Evolutionary conservation across 1,284 basidiomycete species (phyloP).

Genomic region (Volvariella volvacea): DNA sequence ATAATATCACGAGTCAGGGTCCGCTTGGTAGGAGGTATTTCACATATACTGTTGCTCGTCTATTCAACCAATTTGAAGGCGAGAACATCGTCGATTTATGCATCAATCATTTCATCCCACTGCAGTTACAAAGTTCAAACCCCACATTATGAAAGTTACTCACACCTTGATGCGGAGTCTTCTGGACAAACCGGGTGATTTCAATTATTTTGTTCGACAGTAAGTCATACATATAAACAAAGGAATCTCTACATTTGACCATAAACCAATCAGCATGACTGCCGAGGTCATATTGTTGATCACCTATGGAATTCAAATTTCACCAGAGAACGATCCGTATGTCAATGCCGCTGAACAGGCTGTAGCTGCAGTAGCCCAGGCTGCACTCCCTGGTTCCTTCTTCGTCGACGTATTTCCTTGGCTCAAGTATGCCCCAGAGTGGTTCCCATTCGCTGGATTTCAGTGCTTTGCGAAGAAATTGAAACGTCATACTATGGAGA

Average conservation of each 20-base stretch:
- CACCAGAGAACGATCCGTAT: slow-evolving; percentile 8
- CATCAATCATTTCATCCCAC: not conserved
- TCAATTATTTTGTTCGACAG: slow-evolving; percentile 19
- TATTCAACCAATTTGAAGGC: no score
- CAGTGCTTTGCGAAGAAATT: slow-evolving; percentile 28
- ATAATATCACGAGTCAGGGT: not conserved
- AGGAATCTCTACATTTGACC: not conserved
- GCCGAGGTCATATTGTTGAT: slow-evolving; percentile 13
- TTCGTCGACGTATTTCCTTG: slow-evolving; percentile 11
- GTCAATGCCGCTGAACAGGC: slow-evolving; percentile 9
- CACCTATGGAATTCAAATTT: slow-evolving; percentile 4
- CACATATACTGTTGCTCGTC: no score
- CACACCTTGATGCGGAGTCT: not conserved
- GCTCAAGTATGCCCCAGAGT: slow-evolving; percentile 30
- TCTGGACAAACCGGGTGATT: not conserved
- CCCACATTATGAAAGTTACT: not conserved
- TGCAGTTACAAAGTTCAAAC: not conserved
- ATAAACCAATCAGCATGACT: slow-evolving; percentile 13
- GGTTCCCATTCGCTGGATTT: slow-evolving; percentile 37
- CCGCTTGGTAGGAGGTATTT: no score
- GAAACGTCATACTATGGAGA: slow-evolving; percentile 12
- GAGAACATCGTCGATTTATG: no score
- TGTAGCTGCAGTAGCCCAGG: slow-evolving; percentile 1
- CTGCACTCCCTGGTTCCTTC: slow-evolving; percentile 11
- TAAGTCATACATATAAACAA: slow-evolving; percentile 12